Evolutionary conservation across 306 rosid species (phyloP), one percentile per base, ranked within the genome.

Genomic region (Cucumis melo): DNA sequence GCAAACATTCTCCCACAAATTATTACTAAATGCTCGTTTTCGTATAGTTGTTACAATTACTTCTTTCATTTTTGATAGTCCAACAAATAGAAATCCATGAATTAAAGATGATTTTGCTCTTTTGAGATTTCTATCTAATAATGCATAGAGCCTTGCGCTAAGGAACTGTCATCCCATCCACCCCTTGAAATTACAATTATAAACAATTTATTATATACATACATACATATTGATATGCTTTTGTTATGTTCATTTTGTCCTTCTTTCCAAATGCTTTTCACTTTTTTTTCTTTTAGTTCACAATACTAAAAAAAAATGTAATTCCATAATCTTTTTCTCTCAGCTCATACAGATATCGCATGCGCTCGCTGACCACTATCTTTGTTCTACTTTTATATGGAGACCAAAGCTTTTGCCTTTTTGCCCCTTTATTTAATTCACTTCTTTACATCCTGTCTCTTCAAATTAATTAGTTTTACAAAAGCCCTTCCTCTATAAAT

Each of bases 311-410:
- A 51, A 51, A 58, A 23, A 21, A 23, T 59, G 64, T 13, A 59
- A 29, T 7, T 36, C 24, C 72, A 8, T 4, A 19, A 19, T 64
- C 27, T 64, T 9, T 38, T 7, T 64, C 27, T 38, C 51, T 65
- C 36, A 32, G 36, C 17, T 39, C 23, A n/a, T n/a, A 23, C 39
- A 24, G 58, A 48, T 21, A 46, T 71, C 59, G 75, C 75, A 71
- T 71, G 75, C 75, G 75, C 34, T 27, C 75, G 75, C 75, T 48
- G 57, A 71, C 58, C 73, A 66, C 73, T 66, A n/a, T n/a, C 72
- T 7, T 48, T 63, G 44, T 64, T 19, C 71, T 34, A 34, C 71
- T 39, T 65, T 39, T 65, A 17, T 2, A 65, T 27, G 73, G 53
- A 39, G 73, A 65, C 73, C 75, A 70, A 68, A 46, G 38, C 75